Conservation (phyloP, 768 basidiomycete species). For the Tylopilus sp. region DNA sequence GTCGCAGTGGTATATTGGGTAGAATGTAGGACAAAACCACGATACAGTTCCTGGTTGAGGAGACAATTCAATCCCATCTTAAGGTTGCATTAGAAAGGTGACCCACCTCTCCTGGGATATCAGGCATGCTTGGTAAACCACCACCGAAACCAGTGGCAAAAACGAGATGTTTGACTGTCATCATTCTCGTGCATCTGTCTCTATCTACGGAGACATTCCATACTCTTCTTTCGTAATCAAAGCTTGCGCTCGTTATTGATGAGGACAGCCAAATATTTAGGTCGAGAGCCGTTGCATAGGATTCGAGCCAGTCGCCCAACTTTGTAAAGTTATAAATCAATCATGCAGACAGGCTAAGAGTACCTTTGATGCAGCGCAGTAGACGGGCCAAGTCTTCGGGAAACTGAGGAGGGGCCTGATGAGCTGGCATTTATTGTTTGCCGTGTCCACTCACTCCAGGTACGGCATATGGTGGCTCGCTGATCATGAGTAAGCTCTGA, state of each 20-base stretch:
- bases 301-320: constrained; percentile 64
- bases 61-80: background rate
- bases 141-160: constrained; percentile 54
- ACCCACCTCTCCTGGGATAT: constrained; percentile 40
- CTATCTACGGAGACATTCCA: constrained; percentile 44
- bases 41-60: constrained; percentile 42
- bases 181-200: constrained; percentile 30
- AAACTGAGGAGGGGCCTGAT: constrained; percentile 35
- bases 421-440: background rate
- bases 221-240: constrained; percentile 32
- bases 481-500: constrained; percentile 16
- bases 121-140: constrained; percentile 45
- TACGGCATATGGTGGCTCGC: constrained; percentile 56
- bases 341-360: background rate
- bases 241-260: constrained; percentile 32
- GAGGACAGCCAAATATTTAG: constrained; percentile 59
- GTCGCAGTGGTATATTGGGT: constrained; percentile 41
- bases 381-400: constrained; percentile 51
- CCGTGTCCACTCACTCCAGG: constrained; percentile 38
- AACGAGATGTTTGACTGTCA: constrained; percentile 46
- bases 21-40: constrained; percentile 55
- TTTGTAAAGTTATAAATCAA: constrained; percentile 17
- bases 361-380: constrained; percentile 49
- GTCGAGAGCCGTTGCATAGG: constrained; percentile 54
- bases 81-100: background rate